Conservation (phyloP, 306 rosid species). For the Citrullus mucosospermus region DNA sequence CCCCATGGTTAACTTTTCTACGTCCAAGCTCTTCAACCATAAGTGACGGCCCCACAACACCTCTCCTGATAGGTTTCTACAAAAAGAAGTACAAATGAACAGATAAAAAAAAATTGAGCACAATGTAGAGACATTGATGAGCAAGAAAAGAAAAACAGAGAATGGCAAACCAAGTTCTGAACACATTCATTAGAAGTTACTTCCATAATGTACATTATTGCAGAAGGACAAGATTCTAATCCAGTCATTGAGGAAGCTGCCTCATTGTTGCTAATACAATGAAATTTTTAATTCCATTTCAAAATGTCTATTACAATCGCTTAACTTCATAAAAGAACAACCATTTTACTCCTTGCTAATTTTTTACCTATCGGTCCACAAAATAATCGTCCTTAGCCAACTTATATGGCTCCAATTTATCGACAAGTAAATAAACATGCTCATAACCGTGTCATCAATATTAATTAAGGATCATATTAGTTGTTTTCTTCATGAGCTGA, state of each 20-base stretch:
- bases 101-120: neutral
- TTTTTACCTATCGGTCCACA: neutral
- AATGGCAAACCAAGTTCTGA: neutral
- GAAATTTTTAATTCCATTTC: neutral
- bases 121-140: neutral
- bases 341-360: neutral
- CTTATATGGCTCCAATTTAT: neutral
- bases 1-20: conserved; percentile 49
- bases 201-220: neutral
- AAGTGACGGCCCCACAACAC: conserved; percentile 80
- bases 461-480: neutral
- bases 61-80: conserved; percentile 79
- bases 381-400: neutral
- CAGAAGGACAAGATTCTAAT: neutral
- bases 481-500: neutral
- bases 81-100: conserved; percentile 3
- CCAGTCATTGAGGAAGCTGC: neutral
- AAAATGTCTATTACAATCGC: neutral
- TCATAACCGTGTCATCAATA: neutral
- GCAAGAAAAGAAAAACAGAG: neutral
- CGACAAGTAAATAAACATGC: neutral
- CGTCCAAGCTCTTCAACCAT: conserved; percentile 65
- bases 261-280: neutral
- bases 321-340: neutral
- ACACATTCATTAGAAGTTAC: neutral